These are phyloP conservation scores for Venturia carpophila DNA, from an alignment of 2,329 filamentous ascomycete species.

Conservation along the genomic window DNA sequence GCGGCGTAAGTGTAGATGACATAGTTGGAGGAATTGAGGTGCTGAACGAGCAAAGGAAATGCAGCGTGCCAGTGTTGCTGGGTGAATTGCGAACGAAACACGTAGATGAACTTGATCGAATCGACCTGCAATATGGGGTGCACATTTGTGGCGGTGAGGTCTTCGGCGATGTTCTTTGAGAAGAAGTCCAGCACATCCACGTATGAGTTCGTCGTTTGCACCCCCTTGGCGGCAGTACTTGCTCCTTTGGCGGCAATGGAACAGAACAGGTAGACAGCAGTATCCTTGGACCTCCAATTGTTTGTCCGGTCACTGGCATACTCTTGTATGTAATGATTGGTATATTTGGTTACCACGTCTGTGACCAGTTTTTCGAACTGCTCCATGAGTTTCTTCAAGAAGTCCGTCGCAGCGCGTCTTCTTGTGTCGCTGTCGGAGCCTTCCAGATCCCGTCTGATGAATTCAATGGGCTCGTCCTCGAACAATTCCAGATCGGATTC, in stretches of 20 bases:
- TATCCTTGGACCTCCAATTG: constrained; percentile 97
- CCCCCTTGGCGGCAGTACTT: constrained; percentile 79
- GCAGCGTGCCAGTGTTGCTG: constrained; percentile 87
- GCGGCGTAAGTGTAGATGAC: constrained; percentile 97
- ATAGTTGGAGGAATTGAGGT: constrained; percentile 82
- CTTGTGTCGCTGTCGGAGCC: constrained; percentile 94
- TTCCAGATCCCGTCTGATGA: constrained; percentile 89
- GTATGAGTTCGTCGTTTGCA: constrained; percentile 75
- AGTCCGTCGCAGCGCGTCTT: constrained; percentile 87
- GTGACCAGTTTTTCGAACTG: constrained; percentile 84
- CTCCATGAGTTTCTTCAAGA: constrained; percentile 79
- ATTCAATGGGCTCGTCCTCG: constrained; percentile 98
- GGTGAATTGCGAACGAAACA: constrained; percentile 89
- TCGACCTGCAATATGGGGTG: constrained; percentile 92
- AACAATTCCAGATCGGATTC: constrained; percentile 95
- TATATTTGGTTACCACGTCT: constrained; percentile 77
- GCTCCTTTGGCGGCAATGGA: constrained; percentile 88
- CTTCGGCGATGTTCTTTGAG: constrained; percentile 82
- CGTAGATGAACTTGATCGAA: constrained; percentile 96
- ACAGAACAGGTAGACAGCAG: constrained; percentile 92
- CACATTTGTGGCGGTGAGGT: constrained; percentile 64
- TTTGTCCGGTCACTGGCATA: constrained; percentile 58
- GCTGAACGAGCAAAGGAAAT: constrained; percentile 82
- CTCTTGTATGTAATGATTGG: constrained; percentile 70
- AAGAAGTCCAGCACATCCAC: constrained; percentile 94